Base-by-base conservation (phyloP, 257 asterid species). In the Prunella vulgaris region DNA sequence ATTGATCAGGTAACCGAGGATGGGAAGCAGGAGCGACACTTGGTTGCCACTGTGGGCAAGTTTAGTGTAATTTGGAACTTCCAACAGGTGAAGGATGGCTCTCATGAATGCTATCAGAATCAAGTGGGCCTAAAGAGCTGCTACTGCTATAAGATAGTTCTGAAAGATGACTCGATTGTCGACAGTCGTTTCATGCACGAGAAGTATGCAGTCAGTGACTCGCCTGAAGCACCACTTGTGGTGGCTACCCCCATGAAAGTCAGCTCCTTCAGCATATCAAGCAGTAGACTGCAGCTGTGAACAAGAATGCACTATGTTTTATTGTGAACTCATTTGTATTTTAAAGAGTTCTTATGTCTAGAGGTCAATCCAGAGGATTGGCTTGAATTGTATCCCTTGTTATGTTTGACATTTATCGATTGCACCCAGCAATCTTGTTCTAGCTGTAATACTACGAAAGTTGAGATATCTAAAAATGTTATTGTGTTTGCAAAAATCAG, bases 51-150 rank as follows among this genome's bases (percentile, higher is more conserved):
- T 2, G 96, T 93, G 74, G 99, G 97, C 35, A 93, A 93, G 87
- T 93, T 93, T 32, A 93, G 97, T 44, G 97, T 93, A n/a, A 88
- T 90, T 78, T 93, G 99, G 99, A 93, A 89, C 54, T 93, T 93
- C 80, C 92, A 83, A 64, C 95, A 88, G 79, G 99, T 93, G 84
- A 93, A 93, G 79, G 95, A 90, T 53, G 88, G 97, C 32, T 74
- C 90, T 62, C 99, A 93, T 17, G 86, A 78, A n/a, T 93, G 99
- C 69, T 93, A 93, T 48, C 90, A 81, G 64, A 90, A 77, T 69
- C 92, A 86, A 54, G 81, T 83, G 60, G 92, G 92, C n/a, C 71
- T 86, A 67, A 86, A 86, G 77, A 93, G 99, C 86, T 93, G 99
- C 79, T 93, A 93, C 68, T 86, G 92, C 85, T 86, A 86, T 77